Conservation (phyloP, 2,329 filamentous ascomycete genomes). For the Colletotrichum cereale region DNA sequence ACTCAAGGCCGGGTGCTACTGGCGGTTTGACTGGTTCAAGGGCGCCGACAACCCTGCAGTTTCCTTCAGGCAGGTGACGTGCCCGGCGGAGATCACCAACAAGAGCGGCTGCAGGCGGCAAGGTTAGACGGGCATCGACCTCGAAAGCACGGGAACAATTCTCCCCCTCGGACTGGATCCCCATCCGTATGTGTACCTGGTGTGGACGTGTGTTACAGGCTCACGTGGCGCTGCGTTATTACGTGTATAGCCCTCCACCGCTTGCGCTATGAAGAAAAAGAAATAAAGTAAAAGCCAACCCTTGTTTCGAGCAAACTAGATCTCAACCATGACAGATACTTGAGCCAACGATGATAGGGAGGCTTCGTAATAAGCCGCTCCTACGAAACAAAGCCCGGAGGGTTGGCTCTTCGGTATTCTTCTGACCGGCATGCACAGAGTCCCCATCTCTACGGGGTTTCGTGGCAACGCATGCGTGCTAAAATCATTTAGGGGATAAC, state of each 20-base stretch:
- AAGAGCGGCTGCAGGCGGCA: constrained; percentile 53
- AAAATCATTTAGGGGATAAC: background rate
- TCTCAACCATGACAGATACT: background rate
- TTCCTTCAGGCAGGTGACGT: constrained; percentile 67
- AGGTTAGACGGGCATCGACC: constrained; percentile 7
- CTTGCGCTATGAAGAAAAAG: background rate
- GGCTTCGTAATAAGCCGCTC: background rate
- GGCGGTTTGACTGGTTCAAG: constrained; percentile 75
- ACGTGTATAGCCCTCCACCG: background rate
- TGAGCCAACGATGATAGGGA: constrained; percentile 6
- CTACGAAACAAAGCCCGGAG: background rate
- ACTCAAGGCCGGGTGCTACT: constrained; percentile 70
- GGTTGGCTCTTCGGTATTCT: background rate
- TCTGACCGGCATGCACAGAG: background rate
- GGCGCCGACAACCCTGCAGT: constrained; percentile 69
- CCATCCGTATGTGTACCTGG: background rate
- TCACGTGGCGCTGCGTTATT: background rate
- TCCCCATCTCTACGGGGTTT: background rate
- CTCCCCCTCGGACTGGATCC: background rate
- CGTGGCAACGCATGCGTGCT: background rate
- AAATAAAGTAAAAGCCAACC: background rate
- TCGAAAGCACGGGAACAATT: background rate
- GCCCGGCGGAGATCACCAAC: constrained; percentile 61
- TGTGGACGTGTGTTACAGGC: background rate
- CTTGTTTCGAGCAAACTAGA: background rate